These are phyloP conservation scores for Echinochloa phyllopogon DNA, from an alignment of 176 grass and related monocot species.

Conservation along the genomic window DNA sequence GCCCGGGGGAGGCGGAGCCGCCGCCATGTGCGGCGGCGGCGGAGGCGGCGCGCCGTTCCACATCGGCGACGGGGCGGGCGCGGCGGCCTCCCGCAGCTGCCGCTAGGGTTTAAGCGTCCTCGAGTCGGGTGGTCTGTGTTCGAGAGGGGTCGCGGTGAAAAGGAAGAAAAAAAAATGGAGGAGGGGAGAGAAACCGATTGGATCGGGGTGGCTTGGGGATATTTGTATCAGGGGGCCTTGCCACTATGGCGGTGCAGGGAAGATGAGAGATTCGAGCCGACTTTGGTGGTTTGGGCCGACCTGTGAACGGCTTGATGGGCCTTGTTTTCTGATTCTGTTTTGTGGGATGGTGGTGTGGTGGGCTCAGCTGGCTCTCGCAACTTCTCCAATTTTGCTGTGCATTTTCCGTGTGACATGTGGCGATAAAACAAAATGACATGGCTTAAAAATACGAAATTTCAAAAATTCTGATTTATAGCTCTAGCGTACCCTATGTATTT, in stretches of 20 bases:
- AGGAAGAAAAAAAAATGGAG: neutral
- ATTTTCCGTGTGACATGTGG: neutral
- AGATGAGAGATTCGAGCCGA: slow-evolving; percentile 6
- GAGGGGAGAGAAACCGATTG: neutral
- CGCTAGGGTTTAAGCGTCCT: slow-evolving; percentile 46
- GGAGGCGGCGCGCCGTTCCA: slow-evolving; percentile 61
- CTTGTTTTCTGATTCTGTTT: neutral
- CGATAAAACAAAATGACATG: too few relatives aligned
- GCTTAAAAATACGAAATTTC: too few relatives aligned
- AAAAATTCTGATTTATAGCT: neutral
- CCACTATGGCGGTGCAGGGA: slow-evolving; percentile 16
- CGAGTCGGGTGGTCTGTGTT: slow-evolving; percentile 14
- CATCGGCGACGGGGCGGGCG: slow-evolving; percentile 39
- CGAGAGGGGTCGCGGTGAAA: slow-evolving; percentile 27
- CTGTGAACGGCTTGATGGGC: neutral
- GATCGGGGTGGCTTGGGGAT: neutral
- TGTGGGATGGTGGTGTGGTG: neutral
- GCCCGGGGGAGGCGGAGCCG: slow-evolving; percentile 50
- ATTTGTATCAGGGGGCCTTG: slow-evolving; percentile 23
- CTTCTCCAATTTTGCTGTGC: neutral
- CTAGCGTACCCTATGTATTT: neutral
- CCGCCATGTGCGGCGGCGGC: slow-evolving; percentile 47
- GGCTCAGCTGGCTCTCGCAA: neutral
- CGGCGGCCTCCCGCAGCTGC: slow-evolving; percentile 45
- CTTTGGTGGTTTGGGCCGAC: slow-evolving; percentile 34